Evolutionary conservation across 2,329 filamentous ascomycete species (phyloP), one percentile per base, ranked within the genome.

Genomic region (Fusarium beomiforme): DNA sequence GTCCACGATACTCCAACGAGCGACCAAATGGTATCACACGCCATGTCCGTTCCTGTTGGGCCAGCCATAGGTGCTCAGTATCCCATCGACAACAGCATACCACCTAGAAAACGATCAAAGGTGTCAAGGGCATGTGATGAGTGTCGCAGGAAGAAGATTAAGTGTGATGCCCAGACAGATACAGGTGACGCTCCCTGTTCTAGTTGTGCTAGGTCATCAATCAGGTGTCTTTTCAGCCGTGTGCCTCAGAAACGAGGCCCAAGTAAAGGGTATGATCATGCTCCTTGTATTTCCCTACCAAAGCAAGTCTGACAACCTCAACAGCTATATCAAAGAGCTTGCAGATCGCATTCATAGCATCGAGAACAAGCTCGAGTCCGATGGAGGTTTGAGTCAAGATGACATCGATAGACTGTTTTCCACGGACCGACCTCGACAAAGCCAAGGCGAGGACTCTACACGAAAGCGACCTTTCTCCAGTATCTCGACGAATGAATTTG

Each of bases 81-180:
- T 56, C 80, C 81, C 24, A 78, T 83, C 50, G 85, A 86, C 41
- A 90, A 91, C 69, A 86, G 85, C 64, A 89, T 90, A 14, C 88
- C 90, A 17, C 91, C 91, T 1, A 85, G 91, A 69, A 96, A 96
- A 79, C 87, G 94, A 64, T 93, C 92, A 9, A 97, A 97, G 80
- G 93, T 96, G 9, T 97, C 94, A 14, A 88, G 94, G 39, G 94
- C 94, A 4, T 97, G 94, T 76, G 94, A 97, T 78, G 93, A 97
- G 78, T 97, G 94, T 78, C 88, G 94, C 44, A 88, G 94, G 59
- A 97, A 97, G 81, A 97, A 95, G 84, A 93, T 97, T 65, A 93
- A 94, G 77, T 97, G 94, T 76, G 94, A 97, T 81, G 92, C 93
- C 8, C 88, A 89, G 66, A 91, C 91, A 12, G 93, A 97, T 78